Base-by-base conservation (phyloP, 1,284 basidiomycete genomes). In the Moesziomyces sp. region DNA sequence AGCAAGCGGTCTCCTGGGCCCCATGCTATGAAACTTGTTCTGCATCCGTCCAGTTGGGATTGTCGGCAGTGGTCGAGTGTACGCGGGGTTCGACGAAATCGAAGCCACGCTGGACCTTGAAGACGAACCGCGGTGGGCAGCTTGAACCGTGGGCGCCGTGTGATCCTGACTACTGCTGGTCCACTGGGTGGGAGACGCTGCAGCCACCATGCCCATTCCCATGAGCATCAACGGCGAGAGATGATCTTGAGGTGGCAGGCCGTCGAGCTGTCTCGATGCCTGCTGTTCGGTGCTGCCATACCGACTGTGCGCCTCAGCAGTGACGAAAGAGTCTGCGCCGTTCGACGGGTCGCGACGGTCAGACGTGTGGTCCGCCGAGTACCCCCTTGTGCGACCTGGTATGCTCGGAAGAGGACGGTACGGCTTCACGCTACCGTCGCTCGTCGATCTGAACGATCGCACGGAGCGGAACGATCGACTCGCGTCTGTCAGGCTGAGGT, bases 121-220 rank as follows among this genome's bases (percentile, higher is more conserved):
- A 35, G 6, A n/a, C 5, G 23, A 23, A 8, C 45, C 35, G 23
- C 9, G 26, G 16, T 34, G 42, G 19, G 7, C 13, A 19, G 23
- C 18, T 8, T 21, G 24, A 26, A 24, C 38, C 1, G 13, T 14
- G 7, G 19, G 21, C 5, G 14, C 7, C 38, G 54, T n/a, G 26
- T 18, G 49, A 21, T 52, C 64, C 11, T 44, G 53, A 26, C 58
- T 60, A 35, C 46, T 52, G 23, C 51, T 53, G n/a, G 58, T 53
- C 34, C 46, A 50, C 51, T 53, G 35, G 2, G 58, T 60, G 3
- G 58, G 50, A 16, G 64, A 57, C 34, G 44, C 57, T 3, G 50
- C 58, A 23, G 54, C 64, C 9, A 52, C 47, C 7, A 60, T 34
- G 30, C 30, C 64, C 64, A 67, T 60, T 3, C 64, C 58, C 53